Conservation (phyloP, 306 rosid species). For the Astragalus glycyphyllos region DNA sequence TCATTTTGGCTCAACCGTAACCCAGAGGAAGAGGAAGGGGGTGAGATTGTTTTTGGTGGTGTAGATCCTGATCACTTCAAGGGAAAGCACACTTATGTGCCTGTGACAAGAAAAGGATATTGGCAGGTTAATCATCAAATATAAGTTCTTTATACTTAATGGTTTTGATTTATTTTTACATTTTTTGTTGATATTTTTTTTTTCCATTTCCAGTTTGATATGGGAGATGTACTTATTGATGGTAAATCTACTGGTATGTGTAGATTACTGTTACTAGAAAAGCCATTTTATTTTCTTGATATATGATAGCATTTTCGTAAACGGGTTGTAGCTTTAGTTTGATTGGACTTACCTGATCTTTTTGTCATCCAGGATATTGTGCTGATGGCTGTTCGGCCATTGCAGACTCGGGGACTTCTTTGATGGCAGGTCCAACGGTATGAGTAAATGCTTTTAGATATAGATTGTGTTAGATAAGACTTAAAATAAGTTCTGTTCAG, state of each 20-base stretch:
- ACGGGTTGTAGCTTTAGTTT: background rate
- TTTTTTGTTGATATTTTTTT: constrained; percentile 16
- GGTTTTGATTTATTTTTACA: background rate
- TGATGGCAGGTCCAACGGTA: constrained; percentile 94
- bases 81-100: constrained; percentile 88
- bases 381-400: constrained; percentile 75
- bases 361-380: constrained; percentile 70
- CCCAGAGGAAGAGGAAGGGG: constrained; percentile 75
- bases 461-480: no score
- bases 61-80: constrained; percentile 81
- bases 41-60: constrained; percentile 97
- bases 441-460: constrained; percentile 36
- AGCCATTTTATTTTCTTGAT: constrained; percentile 24
- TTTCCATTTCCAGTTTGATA: constrained; percentile 61
- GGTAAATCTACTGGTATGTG: constrained; percentile 77
- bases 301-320: background rate
- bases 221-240: constrained; percentile 81
- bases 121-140: constrained; percentile 78
- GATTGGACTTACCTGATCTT: constrained; percentile 40
- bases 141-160: background rate
- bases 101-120: constrained; percentile 84
- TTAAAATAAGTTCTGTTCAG: no score
- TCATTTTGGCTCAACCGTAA: constrained; percentile 96
- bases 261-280: constrained; percentile 1
- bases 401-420: constrained; percentile 97